Conservation (phyloP, 2,329 filamentous ascomycete species). For the Ilyonectria robusta region DNA sequence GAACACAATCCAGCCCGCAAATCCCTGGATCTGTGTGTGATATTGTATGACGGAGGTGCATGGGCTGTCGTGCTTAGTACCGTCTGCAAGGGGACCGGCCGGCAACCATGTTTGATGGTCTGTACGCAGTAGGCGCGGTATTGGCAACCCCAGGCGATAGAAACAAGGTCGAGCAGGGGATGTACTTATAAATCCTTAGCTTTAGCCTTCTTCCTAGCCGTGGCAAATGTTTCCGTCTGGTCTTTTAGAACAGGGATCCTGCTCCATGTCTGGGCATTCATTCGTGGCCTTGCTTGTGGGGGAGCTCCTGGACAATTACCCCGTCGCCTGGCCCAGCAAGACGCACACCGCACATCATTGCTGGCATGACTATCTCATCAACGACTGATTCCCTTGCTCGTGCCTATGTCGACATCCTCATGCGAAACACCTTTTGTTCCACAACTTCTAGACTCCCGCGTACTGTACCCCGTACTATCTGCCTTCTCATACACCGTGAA, state of each 20-base stretch:
- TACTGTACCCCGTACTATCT: neutral
- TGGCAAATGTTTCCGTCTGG: slow-evolving; percentile 17
- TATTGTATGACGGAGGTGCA: slow-evolving; percentile 1
- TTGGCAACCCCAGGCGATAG: slow-evolving; percentile 8
- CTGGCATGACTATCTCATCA: neutral
- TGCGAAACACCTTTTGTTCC: slow-evolving; percentile 20
- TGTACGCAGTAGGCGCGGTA: neutral
- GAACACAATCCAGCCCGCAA: slow-evolving; percentile 11
- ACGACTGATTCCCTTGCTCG: neutral
- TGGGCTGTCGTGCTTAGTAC: neutral
- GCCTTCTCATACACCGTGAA: slow-evolving; percentile 10
- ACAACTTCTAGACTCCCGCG: slow-evolving; percentile 1
- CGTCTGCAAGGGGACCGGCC: neutral
- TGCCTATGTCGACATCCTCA: slow-evolving; percentile 4
- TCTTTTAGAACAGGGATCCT: slow-evolving; percentile 18
- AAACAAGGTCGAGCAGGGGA: slow-evolving; percentile 16
- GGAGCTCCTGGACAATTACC: slow-evolving; percentile 17
- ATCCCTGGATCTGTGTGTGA: slow-evolving; percentile 9
- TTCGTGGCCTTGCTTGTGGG: slow-evolving; percentile 21
- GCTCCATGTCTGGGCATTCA: slow-evolving; percentile 9
- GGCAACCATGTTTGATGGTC: neutral
- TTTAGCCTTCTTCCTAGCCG: neutral
- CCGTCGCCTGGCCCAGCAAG: neutral
- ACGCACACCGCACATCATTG: slow-evolving; percentile 15
- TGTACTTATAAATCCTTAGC: neutral